Evolutionary conservation across 148 eudicot genomes (phyloP).

Genomic region (Rhododendron mucronatum): DNA sequence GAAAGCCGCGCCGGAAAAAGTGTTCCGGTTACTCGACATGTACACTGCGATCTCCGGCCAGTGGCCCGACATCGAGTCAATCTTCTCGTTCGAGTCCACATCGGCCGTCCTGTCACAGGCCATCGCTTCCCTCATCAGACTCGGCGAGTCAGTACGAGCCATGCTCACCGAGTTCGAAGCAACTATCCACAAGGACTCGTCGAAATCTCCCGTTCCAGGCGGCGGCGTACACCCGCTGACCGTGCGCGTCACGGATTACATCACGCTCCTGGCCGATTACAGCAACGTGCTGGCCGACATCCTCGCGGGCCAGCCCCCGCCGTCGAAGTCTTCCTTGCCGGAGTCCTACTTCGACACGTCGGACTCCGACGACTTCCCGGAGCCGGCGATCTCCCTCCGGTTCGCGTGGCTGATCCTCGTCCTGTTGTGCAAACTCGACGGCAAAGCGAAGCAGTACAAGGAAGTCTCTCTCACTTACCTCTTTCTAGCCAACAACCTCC

Average conservation of each 20-base stretch:
- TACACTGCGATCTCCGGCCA: slow-evolving; percentile 37
- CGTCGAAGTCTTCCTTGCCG: slow-evolving; percentile 31
- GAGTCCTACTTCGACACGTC: slow-evolving; percentile 42
- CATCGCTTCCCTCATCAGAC: slow-evolving; percentile 24
- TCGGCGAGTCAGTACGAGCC: slow-evolving; percentile 36
- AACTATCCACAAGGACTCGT: slow-evolving; percentile 38
- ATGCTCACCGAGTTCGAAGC: slow-evolving; percentile 52
- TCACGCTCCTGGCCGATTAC: slow-evolving; percentile 48
- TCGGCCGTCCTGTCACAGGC: slow-evolving; percentile 34
- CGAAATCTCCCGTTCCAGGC: slow-evolving; percentile 36
- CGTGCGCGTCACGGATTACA: slow-evolving; percentile 42
- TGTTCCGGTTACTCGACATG: slow-evolving; percentile 59
- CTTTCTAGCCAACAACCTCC: slow-evolving; percentile 73
- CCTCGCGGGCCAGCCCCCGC: slow-evolving; percentile 33
- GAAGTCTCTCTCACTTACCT: slow-evolving; percentile 62
- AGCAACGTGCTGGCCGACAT: slow-evolving; percentile 38
- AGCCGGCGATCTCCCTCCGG: slow-evolving; percentile 26
- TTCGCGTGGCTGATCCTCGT: slow-evolving; percentile 64
- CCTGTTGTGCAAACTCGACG: slow-evolving; percentile 60
- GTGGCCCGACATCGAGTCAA: slow-evolving; percentile 40
- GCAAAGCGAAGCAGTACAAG: slow-evolving; percentile 55
- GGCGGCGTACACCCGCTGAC: slow-evolving; percentile 63
- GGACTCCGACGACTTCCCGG: slow-evolving; percentile 24
- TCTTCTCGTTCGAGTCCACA: slow-evolving; percentile 49
- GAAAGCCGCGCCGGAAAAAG: slow-evolving; percentile 41